Base-by-base conservation (phyloP, 306 rosid genomes). In the Vigna reflexopilosa region DNA sequence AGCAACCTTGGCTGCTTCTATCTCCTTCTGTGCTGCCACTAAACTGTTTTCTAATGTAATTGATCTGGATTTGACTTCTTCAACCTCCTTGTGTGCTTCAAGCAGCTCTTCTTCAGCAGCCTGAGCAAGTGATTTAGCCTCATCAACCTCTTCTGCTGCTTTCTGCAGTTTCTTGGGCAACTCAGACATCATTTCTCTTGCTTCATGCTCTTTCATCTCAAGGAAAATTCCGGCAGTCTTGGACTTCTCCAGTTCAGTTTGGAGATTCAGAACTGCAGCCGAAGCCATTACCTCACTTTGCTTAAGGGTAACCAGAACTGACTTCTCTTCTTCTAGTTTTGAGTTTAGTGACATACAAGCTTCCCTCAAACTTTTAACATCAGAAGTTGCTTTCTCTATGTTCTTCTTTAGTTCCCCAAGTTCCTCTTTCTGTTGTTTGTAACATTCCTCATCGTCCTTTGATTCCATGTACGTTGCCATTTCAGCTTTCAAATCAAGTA, bases 211-310 rank as follows among this genome's bases (percentile, higher is more conserved):
- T 82, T 91, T 91, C 93, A 89, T 87, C 79, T 87, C 86, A 50
- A 82, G 83, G 34, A 87, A 54, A 78, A 88, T 86, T 79, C 85
- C 67, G 73, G 84, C 89, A n/a, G 90, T 77, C 79, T 73, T 85
- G 0, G 88, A 88, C 79, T 79, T 91, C 67, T 91, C 92, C 58
- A 95, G 82, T 54, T 93, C 93, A 71, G 81, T 88, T 82, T 91
- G 87, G 49, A 92, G 92, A 64, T 83, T 80, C 19, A 81, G 85
- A 47, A 85, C 89, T 22, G 86, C 87, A 61, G 83, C 81, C 17
- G 90, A 89, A 72, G 95, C 91, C 77, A 52, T 89, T 85, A 89
- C 90, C 85, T 95, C 98, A 66, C 90, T 87, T 80, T 86, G 90
- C 78, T 79, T 65, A 17, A 95, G 76, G 51, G 83, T 14, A 7